phyloP scores from a whole-genome alignment of 2,329 filamentous ascomycete species.

The Ciborinia camelliae region DNA sequence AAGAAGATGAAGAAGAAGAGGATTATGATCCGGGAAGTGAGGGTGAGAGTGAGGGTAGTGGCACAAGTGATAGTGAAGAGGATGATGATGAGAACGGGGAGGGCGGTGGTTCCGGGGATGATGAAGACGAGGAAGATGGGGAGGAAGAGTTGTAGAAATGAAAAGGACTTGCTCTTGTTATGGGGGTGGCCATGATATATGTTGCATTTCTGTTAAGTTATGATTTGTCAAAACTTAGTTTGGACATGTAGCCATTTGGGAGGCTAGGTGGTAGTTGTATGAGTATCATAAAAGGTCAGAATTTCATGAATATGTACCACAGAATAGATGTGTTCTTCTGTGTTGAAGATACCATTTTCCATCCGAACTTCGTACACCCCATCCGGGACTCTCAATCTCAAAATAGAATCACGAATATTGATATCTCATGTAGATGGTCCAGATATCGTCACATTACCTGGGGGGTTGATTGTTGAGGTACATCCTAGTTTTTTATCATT shows the following conservation, averaged over 20 bases:
- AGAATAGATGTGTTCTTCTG: too few relatives aligned
- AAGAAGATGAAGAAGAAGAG: conserved; percentile 63
- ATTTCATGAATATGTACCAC: background rate
- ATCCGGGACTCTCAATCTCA: background rate
- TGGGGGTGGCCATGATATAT: background rate
- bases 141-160: conserved; percentile 18
- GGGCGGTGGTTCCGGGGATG: conserved; percentile 27
- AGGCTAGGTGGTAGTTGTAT: background rate
- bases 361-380: background rate
- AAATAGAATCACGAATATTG: background rate
- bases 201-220: background rate
- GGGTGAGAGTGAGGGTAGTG: conserved; percentile 38
- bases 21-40: conserved; percentile 58
- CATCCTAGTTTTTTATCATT: too few relatives aligned
- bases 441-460: too few relatives aligned
- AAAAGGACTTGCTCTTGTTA: background rate
- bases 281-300: background rate
- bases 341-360: background rate
- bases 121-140: conserved; percentile 26
- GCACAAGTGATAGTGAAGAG: conserved; percentile 29
- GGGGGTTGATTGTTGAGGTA: background rate
- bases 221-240: background rate
- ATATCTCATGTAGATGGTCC: background rate
- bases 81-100: conserved; percentile 43
- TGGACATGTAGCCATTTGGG: background rate